Conservation (phyloP, 2,329 filamentous ascomycete genomes). For the Nemania sp. region DNA sequence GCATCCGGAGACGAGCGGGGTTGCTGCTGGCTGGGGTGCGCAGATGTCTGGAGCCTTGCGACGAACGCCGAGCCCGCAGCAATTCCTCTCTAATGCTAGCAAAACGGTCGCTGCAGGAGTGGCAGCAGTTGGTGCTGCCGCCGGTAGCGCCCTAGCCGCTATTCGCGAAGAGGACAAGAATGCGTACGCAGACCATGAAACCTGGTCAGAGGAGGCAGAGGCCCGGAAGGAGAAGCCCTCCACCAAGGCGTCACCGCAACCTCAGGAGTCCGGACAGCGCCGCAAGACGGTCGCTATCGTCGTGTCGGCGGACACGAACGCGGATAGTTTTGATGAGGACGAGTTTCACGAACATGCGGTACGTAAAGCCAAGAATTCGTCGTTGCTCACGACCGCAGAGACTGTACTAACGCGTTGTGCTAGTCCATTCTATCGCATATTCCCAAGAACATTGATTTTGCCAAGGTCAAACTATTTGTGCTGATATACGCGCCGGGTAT, state of each 20-base stretch:
- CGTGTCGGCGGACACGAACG: conserved; percentile 79
- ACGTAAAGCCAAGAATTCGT: conserved; percentile 53
- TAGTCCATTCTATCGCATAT: conserved; percentile 91
- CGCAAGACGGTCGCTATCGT: conserved; percentile 89
- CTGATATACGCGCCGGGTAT: conserved; percentile 88
- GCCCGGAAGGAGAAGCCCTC: conserved; percentile 66
- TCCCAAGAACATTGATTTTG: conserved; percentile 79
- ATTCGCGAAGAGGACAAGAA: conserved; percentile 86
- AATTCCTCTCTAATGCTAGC: conserved; percentile 86
- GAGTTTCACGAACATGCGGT: conserved; percentile 83
- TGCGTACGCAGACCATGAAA: conserved; percentile 85
- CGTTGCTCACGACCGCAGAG: background rate
- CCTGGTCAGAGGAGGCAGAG: conserved; percentile 92
- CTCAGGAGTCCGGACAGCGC: conserved; percentile 57
- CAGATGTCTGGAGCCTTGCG: conserved; percentile 85
- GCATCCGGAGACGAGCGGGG: conserved; percentile 51
- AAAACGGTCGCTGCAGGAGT: conserved; percentile 84
- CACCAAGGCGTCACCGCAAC: conserved; percentile 50
- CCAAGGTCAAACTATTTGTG: conserved; percentile 82
- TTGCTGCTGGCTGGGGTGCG: conserved; percentile 72
- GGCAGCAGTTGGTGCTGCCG: conserved; percentile 82
- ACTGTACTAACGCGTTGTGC: conserved; percentile 17
- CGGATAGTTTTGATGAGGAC: conserved; percentile 69
- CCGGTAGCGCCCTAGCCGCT: conserved; percentile 84
- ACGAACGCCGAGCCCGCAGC: conserved; percentile 86